Evolutionary conservation across 768 basidiomycete species (phyloP), one percentile per base, ranked within the genome.

Genomic region (Auricularia heimuer): DNA sequence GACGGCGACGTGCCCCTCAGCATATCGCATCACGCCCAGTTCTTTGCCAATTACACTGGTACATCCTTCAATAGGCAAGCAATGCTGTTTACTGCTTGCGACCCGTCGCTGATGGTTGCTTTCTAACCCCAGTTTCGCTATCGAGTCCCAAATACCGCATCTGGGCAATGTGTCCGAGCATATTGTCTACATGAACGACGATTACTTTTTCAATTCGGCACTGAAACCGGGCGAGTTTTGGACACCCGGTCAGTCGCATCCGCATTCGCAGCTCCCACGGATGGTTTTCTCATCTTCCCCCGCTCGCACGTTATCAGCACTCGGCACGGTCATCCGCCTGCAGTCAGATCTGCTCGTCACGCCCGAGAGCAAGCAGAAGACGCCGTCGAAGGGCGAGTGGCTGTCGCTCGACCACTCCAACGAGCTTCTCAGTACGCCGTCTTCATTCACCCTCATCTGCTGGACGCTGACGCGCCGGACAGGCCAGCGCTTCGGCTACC

Each of bases 101-200:
- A 18, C 18, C 47, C 47, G 0, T 18, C 11, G 47, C 21, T 42
- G 39, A 42, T 6, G 33, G 3, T 24, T n/a, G 35, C 24, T 34
- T 42, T 24, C 21, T 21, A 14, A 14, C 39, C 14, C 4, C 66
- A 77, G 77, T 66, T 74, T 75, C 61, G 75, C 74, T 3, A 74
- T 77, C 21, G 77, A 77, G 64, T 71, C 74, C 7, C 74, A 75
- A 39, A 71, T 77, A 36, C 70, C 70, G 1, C 71, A 75, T 39
- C 64, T 76, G 1, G 65, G 70, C 12, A 68, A 69, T 44, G 68
- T 76, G 1, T 74, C 77, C 0, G 75, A 76, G 3, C 66, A 71
- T 60, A 74, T 76, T 54, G 33, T 64, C 14, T 66, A 66, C 33
- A 54, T 66, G 62, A 80, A 80, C 66, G 78, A 80, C 68, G 79